A percentile compares a stretch with the other conserved stretches of the same genome.
Conservation (phyloP, 257 asterid species). For the Pogostemon cablin region DNA sequence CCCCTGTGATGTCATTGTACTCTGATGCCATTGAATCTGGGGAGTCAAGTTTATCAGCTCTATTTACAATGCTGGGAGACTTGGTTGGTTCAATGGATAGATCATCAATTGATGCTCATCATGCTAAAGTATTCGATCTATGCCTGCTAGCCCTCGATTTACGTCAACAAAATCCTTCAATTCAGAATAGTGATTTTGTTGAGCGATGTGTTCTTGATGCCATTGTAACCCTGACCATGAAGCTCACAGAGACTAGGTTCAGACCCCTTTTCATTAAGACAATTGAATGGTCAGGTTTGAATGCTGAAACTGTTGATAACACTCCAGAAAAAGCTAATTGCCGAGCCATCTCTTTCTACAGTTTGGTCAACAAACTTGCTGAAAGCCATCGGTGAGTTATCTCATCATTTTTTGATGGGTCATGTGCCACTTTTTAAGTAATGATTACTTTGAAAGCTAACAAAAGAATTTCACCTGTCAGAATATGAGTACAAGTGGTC, state of each 20-base stretch:
- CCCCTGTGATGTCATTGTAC: conserved; percentile 66
- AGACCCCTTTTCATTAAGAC: conserved; percentile 82
- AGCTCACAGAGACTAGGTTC: conserved; percentile 85
- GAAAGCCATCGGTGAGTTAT: conserved; percentile 77
- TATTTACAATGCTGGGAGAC: conserved; percentile 73
- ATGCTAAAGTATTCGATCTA: conserved; percentile 72
- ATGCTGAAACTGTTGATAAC: conserved; percentile 46
- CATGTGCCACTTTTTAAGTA: not conserved
- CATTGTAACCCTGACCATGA: conserved; percentile 69
- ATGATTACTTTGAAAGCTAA: conserved; percentile 17
- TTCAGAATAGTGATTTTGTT: conserved; percentile 57
- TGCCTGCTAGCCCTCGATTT: conserved; percentile 92
- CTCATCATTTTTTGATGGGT: conserved; percentile 19
- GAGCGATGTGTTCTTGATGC: conserved; percentile 71
- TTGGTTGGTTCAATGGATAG: conserved; percentile 77
- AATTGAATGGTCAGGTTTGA: conserved; percentile 85
- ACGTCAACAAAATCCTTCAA: conserved; percentile 67
- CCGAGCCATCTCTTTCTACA: conserved; percentile 80
- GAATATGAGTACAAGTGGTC: not conserved
- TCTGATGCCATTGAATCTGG: conserved; percentile 64
- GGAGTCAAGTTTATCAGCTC: conserved; percentile 63
- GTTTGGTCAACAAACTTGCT: conserved; percentile 75
- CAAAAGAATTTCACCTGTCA: not conserved
- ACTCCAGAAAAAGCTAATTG: conserved; percentile 41
- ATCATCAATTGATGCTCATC: conserved; percentile 66